Percentiles rank a stretch among this genome's conserved stretches.
phyloP scores from a whole-genome alignment of 108 stramenopile genomes.

The Nitzschia putrida region DNA sequence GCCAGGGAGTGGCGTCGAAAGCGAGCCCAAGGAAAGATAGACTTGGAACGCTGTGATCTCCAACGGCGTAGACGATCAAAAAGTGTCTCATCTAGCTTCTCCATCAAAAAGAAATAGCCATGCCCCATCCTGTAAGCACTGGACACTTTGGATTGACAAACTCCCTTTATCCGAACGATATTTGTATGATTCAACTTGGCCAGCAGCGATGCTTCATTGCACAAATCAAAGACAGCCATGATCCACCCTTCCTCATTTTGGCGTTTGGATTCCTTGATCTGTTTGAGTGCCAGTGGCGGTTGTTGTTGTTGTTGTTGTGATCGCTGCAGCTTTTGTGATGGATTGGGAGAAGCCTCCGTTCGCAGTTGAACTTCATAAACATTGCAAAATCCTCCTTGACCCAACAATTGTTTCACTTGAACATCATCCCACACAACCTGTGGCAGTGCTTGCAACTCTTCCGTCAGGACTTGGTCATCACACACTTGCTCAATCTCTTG shows the following conservation, averaged over 20 bases:
- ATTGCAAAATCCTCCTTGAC: conserved; percentile 19
- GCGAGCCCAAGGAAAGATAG: not conserved
- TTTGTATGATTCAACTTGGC: conserved; percentile 9
- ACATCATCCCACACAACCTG: not conserved
- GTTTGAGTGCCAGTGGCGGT: conserved; percentile 1
- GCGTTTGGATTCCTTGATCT: conserved; percentile 3
- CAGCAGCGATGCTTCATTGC: conserved; percentile 13
- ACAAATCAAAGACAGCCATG: conserved; percentile 19
- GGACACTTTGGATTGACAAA: conserved; percentile 2
- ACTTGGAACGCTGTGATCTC: conserved; percentile 1
- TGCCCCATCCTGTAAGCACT: not conserved
- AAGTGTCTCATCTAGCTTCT: conserved; percentile 2
- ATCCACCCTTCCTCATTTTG: conserved; percentile 15
- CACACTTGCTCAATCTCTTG: conserved; percentile 8
- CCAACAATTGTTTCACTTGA: not conserved
- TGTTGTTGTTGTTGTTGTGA: no score
- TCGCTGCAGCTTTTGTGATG: no score
- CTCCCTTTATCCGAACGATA: conserved; percentile 9
- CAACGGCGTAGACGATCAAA: conserved; percentile 8
- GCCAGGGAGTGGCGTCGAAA: not conserved
- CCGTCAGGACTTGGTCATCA: conserved; percentile 10
- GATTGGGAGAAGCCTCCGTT: not conserved
- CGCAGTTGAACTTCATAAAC: conserved; percentile 9
- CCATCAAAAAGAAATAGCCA: conserved; percentile 19
- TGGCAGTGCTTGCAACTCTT: conserved; percentile 3